Conservation (phyloP, 139 green algal genomes). For the Astrephomene gubernaculifera region DNA sequence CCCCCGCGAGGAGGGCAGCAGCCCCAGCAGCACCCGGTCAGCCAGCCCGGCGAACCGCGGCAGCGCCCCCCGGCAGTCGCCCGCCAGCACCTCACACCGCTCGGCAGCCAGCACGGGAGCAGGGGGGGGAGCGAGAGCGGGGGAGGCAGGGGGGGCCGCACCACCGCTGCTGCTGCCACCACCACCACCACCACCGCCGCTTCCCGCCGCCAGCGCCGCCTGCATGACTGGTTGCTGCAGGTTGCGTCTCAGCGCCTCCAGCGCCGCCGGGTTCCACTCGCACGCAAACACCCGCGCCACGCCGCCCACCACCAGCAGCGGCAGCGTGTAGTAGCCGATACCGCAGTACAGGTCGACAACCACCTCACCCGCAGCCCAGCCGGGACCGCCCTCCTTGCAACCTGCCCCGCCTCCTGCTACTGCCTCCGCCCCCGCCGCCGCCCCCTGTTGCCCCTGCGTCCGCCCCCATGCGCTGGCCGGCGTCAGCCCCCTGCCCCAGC, state of each 20-base stretch:
- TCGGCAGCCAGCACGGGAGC: neutral
- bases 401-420: constrained; percentile 16
- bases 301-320: constrained; percentile 64
- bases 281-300: constrained; percentile 76
- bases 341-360: constrained; percentile 85
- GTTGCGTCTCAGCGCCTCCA: constrained; percentile 67
- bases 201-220: constrained; percentile 42
- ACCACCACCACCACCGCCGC: too few species aligned
- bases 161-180: constrained; percentile 50
- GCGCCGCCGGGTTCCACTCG: constrained; percentile 84
- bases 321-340: constrained; percentile 89
- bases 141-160: neutral
- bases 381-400: neutral
- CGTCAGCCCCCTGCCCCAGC: constrained; percentile 14
- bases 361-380: constrained; percentile 54
- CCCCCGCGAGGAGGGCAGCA: constrained; percentile 71
- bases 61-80: constrained; percentile 67
- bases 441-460: too few species aligned
- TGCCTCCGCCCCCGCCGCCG: too few species aligned
- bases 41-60: constrained; percentile 76
- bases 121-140: neutral
- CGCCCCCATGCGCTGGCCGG: too few species aligned
- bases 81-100: constrained; percentile 70
- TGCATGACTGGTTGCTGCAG: constrained; percentile 58
- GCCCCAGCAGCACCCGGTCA: constrained; percentile 79